Conservation (phyloP, 2,329 filamentous ascomycete species). For the Fusarium sp. region DNA sequence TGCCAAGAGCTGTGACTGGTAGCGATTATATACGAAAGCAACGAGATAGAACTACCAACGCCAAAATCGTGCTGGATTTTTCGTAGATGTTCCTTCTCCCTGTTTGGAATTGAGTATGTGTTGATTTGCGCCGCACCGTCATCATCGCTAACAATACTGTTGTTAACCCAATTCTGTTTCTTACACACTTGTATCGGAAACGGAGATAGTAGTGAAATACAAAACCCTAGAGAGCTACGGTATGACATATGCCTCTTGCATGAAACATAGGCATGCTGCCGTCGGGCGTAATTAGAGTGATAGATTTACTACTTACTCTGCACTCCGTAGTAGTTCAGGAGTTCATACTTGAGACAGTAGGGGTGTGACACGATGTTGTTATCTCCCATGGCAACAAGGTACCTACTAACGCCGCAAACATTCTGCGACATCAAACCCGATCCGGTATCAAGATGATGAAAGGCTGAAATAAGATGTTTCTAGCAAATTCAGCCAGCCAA, state of each 20-base stretch:
- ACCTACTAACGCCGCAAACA: constrained; percentile 20
- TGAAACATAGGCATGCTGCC: constrained; percentile 26
- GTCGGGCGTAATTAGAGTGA: constrained; percentile 8
- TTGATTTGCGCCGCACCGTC: neutral
- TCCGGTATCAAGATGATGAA: constrained; percentile 19
- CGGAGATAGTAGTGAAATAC: constrained; percentile 17
- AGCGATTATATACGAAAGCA: constrained; percentile 1
- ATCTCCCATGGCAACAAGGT: constrained; percentile 39
- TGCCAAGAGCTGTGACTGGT: constrained; percentile 73
- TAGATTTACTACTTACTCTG: neutral
- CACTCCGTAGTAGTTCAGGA: constrained; percentile 1
- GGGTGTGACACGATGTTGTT: constrained; percentile 21
- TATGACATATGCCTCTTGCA: constrained; percentile 9
- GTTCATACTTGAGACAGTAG: constrained; percentile 11
- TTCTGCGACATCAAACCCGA: constrained; percentile 19
- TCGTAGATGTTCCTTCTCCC: neutral
- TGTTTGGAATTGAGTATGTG: neutral
- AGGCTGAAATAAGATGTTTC: constrained; percentile 10
- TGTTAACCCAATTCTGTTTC: neutral
- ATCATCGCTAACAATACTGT: constrained; percentile 2
- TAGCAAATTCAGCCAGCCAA: constrained; percentile 19
- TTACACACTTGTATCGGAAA: constrained; percentile 28
- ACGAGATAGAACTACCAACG: neutral
- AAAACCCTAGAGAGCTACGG: constrained; percentile 9
- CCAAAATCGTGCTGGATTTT: neutral